phyloP scores from a whole-genome alignment of 2,329 filamentous ascomycete genomes.

The Elsinoe necatrix region DNA sequence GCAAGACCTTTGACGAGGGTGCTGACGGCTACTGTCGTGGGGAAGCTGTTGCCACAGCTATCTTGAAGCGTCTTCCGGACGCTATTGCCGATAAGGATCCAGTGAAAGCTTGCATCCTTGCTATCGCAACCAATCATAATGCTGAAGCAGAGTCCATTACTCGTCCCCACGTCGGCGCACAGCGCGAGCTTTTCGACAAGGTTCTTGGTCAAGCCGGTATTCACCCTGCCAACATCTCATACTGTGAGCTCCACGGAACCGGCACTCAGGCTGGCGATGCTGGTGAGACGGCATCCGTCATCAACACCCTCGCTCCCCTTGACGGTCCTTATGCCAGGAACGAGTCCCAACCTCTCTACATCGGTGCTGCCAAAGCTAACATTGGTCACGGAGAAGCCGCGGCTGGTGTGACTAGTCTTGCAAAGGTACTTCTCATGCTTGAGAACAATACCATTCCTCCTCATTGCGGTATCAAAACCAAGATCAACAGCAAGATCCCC shows the following conservation, averaged over 20 bases:
- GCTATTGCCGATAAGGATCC: conserved; percentile 28
- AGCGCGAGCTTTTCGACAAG: conserved; percentile 18
- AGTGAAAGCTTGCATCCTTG: conserved; percentile 25
- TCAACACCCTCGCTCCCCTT: conserved; percentile 19
- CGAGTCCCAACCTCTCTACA: conserved; percentile 19
- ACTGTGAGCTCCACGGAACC: conserved; percentile 30
- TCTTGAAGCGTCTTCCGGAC: conserved; percentile 29
- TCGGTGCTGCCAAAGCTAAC: conserved; percentile 27
- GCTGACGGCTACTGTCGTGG: conserved; percentile 29
- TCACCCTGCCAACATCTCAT: conserved; percentile 22
- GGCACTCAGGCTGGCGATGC: conserved; percentile 30
- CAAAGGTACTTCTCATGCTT: conserved; percentile 59
- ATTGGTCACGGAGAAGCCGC: conserved; percentile 26
- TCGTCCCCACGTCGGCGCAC: conserved; percentile 22
- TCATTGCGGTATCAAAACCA: conserved; percentile 56
- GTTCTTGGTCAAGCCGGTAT: conserved; percentile 22
- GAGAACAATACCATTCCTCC: conserved; percentile 55
- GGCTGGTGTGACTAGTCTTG: conserved; percentile 43
- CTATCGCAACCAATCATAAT: conserved; percentile 24
- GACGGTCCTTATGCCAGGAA: conserved; percentile 10
- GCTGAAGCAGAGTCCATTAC: conserved; percentile 25
- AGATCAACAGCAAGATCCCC: conserved; percentile 54
- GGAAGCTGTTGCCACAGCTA: conserved; percentile 23
- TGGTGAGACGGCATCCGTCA: conserved; percentile 25
- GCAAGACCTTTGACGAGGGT: conserved; percentile 24